A percentile compares a stretch with the other conserved stretches of the same genome.
Conservation (phyloP, 2,329 filamentous ascomycete genomes). For the Hypoxylon sp. region DNA sequence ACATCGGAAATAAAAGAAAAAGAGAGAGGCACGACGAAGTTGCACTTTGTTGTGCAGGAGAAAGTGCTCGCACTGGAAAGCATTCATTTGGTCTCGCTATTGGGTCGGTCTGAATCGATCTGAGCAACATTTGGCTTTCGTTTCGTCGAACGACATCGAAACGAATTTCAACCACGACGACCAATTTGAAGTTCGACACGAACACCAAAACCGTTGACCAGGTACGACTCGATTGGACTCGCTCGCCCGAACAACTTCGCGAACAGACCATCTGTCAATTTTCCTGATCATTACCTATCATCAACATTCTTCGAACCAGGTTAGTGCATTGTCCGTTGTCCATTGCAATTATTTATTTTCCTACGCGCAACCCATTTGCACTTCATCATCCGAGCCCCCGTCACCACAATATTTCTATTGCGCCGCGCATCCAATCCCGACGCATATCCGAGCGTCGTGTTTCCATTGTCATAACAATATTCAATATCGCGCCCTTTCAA, state of each 20-base stretch:
- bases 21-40: constrained; percentile 34
- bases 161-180: constrained; percentile 15
- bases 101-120: constrained; percentile 3
- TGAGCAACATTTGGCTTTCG: constrained; percentile 4
- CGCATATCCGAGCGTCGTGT: constrained; percentile 17
- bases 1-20: constrained; percentile 28
- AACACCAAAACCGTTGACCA: constrained; percentile 17
- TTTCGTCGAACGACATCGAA: constrained; percentile 19
- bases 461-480: constrained; percentile 9
- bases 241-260: constrained; percentile 14
- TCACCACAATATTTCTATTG: background rate
- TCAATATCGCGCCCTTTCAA: no score
- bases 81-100: constrained; percentile 15
- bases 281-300: constrained; percentile 5
- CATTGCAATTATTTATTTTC: no score
- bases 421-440: constrained; percentile 5
- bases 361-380: no score
- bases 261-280: constrained; percentile 9
- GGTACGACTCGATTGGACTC: constrained; percentile 22
- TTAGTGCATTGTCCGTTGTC: constrained; percentile 10
- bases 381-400: no score
- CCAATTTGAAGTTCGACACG: constrained; percentile 18
- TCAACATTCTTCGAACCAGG: constrained; percentile 21
- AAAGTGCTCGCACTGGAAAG: constrained; percentile 26
- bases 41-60: constrained; percentile 35